Percentiles rank a stretch among this genome's conserved stretches.
Evolutionary conservation across 2,329 filamentous ascomycete genomes (phyloP).

Genomic region (Dichotomopilus funicola): DNA sequence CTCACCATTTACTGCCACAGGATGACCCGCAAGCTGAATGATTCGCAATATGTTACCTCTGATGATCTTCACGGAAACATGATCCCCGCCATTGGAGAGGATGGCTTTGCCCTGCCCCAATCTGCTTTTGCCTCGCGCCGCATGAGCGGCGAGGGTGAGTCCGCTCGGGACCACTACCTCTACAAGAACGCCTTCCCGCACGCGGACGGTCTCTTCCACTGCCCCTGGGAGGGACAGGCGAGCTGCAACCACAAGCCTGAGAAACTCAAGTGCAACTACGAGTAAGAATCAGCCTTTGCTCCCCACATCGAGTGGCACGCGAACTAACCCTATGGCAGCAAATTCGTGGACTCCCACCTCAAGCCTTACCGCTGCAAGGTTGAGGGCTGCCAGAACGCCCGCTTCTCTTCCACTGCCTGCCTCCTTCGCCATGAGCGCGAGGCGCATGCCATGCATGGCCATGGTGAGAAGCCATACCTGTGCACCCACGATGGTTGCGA

Average conservation of each 20-base stretch:
- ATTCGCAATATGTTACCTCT: constrained; percentile 30
- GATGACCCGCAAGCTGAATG: constrained; percentile 34
- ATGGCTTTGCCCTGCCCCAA: constrained; percentile 31
- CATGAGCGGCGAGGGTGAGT: constrained; percentile 47
- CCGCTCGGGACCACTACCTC: constrained; percentile 58
- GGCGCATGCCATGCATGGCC: constrained; percentile 90
- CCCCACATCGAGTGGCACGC: constrained; percentile 12
- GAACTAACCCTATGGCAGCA: constrained; percentile 49
- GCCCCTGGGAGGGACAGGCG: constrained; percentile 69
- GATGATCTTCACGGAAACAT: constrained; percentile 34
- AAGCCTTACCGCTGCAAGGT: constrained; percentile 96
- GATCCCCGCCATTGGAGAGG: constrained; percentile 30
- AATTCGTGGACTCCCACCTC: constrained; percentile 93
- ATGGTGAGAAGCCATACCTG: constrained; percentile 85
- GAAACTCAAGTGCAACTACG: constrained; percentile 98
- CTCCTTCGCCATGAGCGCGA: constrained; percentile 91
- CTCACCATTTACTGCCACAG: constrained; percentile 29
- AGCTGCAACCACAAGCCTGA: constrained; percentile 84
- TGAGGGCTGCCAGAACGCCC: constrained; percentile 71
- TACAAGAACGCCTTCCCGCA: constrained; percentile 61
- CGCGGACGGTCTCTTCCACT: constrained; percentile 82
- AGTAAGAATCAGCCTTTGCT: constrained; percentile 55
- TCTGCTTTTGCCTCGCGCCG: constrained; percentile 41
- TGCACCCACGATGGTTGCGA: constrained; percentile 87
- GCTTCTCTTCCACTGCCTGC: constrained; percentile 93